phyloP scores from a whole-genome alignment of 768 basidiomycete species.

The Panus rudis region DNA sequence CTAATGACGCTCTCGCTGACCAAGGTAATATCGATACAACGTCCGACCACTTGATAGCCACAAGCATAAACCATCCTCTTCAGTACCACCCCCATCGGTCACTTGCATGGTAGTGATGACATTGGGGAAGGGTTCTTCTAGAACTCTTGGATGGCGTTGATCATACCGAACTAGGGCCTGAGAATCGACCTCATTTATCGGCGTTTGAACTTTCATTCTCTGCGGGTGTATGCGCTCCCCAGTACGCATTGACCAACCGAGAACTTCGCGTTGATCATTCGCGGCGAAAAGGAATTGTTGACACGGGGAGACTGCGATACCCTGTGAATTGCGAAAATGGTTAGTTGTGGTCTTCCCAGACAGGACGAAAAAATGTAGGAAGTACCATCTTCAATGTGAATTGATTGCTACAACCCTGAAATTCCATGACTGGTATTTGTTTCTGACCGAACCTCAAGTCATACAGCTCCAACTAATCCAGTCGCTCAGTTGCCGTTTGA shows the following conservation, averaged over 20 bases:
- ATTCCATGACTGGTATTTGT: slow-evolving; percentile 37
- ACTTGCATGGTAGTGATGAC: slow-evolving; percentile 46
- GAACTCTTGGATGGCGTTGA: slow-evolving; percentile 18
- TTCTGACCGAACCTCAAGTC: slow-evolving; percentile 53
- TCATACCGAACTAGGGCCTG: no score
- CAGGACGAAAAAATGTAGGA: slow-evolving; percentile 1
- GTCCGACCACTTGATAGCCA: slow-evolving; percentile 45
- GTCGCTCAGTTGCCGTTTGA: slow-evolving; percentile 1
- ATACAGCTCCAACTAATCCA: slow-evolving; percentile 47
- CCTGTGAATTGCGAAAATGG: slow-evolving; percentile 32
- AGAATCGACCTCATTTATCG: no score
- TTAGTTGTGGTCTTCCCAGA: background rate
- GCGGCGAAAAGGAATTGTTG: slow-evolving; percentile 61
- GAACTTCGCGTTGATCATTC: slow-evolving; percentile 56
- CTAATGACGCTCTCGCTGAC: slow-evolving; percentile 23
- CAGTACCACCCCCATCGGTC: slow-evolving; percentile 25
- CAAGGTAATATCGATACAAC: slow-evolving; percentile 44
- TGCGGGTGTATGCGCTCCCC: slow-evolving; percentile 34
- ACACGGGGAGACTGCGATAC: slow-evolving; percentile 49
- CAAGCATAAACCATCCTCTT: slow-evolving; percentile 31
- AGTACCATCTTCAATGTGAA: slow-evolving; percentile 46
- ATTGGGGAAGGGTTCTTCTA: slow-evolving; percentile 27
- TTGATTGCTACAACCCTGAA: slow-evolving; percentile 53
- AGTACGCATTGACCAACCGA: slow-evolving; percentile 60
- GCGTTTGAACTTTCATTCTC: slow-evolving; percentile 12